These are phyloP conservation scores for Ganoderma lucidum DNA, from an alignment of 1,284 basidiomycete species.

Conservation along the genomic window DNA sequence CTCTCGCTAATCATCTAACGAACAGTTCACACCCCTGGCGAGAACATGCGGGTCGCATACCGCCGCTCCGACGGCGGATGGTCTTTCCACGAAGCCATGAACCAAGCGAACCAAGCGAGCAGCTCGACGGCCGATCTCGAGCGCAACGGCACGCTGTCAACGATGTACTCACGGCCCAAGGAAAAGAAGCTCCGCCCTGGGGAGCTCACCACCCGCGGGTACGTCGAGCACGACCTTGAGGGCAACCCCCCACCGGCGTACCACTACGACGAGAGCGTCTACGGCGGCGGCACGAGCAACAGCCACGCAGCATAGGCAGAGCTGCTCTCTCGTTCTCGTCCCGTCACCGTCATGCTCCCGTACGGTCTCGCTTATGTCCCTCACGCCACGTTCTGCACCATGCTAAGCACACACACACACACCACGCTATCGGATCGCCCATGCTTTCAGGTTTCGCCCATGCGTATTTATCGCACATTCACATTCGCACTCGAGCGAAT, in stretches of 20 bases:
- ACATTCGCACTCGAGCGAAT: background rate
- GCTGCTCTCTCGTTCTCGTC: background rate
- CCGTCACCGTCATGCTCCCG: conserved; percentile 2
- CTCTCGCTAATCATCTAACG: background rate
- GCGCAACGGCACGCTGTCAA: conserved; percentile 25
- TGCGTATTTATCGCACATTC: conserved; percentile 28
- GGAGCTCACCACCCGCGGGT: conserved; percentile 41
- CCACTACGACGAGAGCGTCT: conserved; percentile 27
- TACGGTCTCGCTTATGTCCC: conserved; percentile 4
- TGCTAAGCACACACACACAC: conserved; percentile 10
- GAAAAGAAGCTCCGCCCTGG: conserved; percentile 38
- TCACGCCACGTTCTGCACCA: conserved; percentile 22
- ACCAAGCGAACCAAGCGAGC: conserved; percentile 11
- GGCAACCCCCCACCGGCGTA: conserved; percentile 41
- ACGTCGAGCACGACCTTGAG: conserved; percentile 37
- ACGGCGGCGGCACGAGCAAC: conserved; percentile 25
- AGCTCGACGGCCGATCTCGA: conserved; percentile 25
- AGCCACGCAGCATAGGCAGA: conserved; percentile 4
- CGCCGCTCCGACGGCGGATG: conserved; percentile 43
- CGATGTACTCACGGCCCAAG: conserved; percentile 29
- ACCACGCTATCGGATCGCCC: conserved; percentile 24
- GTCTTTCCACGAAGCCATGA: conserved; percentile 36
- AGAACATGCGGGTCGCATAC: conserved; percentile 44
- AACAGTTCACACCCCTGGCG: conserved; percentile 41
- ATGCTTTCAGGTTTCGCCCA: conserved; percentile 24